A percentile compares a stretch with the other conserved stretches of the same genome.
phyloP scores from a whole-genome alignment of 108 stramenopile genomes.

The Conticribra guillardii region DNA sequence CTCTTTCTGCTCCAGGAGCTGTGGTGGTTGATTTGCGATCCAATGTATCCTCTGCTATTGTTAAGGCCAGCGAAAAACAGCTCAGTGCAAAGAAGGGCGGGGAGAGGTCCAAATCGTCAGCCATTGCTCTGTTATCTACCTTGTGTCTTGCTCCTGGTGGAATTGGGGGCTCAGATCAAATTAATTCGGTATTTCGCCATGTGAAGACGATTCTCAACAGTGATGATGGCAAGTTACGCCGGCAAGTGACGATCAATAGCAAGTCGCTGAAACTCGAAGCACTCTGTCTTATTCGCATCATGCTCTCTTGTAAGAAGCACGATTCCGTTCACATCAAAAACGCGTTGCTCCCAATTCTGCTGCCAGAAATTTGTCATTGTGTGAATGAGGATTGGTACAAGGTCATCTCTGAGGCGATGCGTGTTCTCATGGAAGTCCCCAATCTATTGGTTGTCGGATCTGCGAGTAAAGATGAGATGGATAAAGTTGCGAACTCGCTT shows the following conservation, averaged over 20 bases:
- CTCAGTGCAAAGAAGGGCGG: conserved; percentile 82
- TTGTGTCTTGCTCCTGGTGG: conserved; percentile 80
- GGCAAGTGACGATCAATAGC: conserved; percentile 59
- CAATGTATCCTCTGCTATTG: conserved; percentile 65
- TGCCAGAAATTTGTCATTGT: conserved; percentile 72
- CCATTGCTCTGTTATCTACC: conserved; percentile 70
- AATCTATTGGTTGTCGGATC: conserved; percentile 57
- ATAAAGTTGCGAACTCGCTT: conserved; percentile 67
- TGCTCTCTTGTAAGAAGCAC: conserved; percentile 65
- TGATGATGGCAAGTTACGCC: conserved; percentile 28
- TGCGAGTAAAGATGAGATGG: conserved; percentile 46
- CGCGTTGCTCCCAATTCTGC: conserved; percentile 51
- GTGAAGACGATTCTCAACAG: conserved; percentile 62
- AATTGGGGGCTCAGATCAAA: conserved; percentile 70
- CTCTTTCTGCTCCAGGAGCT: conserved; percentile 26
- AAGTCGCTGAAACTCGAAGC: conserved; percentile 94
- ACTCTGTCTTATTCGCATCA: conserved; percentile 76
- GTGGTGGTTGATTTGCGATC: conserved; percentile 68
- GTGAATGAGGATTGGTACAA: conserved; percentile 98
- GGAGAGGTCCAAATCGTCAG: conserved; percentile 81
- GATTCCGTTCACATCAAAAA: conserved; percentile 58
- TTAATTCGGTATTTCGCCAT: conserved; percentile 70
- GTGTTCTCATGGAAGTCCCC: conserved; percentile 83
- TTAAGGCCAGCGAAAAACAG: conserved; percentile 80
- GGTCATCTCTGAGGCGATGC: conserved; percentile 91